Base-by-base conservation (phyloP, 1,284 basidiomycete species). In the Rhodotorula mucilaginosa region DNA sequence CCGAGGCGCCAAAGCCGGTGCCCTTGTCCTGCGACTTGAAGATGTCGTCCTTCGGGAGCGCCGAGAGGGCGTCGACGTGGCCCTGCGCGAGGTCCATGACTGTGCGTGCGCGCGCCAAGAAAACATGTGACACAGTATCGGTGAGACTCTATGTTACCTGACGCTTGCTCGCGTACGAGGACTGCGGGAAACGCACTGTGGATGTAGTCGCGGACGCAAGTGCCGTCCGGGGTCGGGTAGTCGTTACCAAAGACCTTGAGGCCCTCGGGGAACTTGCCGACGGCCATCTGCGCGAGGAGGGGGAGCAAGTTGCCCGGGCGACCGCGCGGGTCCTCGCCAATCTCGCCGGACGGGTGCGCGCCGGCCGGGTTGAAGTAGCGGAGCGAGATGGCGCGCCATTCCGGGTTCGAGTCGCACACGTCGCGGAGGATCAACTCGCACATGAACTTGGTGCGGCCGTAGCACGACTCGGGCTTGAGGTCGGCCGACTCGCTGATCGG, bases 211-310 rank as follows among this genome's bases (percentile, higher is more conserved):
- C 97, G 91, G 46, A 97, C 92, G 79, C 94, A 97, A 8, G 94
- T 98, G 23, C 96, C 96, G 81, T 99, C 96, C 52, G 87, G 88
- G 3, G 96, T 99, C 44, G 95, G 94, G 82, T 97, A 99, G 83
- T 99, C 94, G 81, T 97, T 93, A 62, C 97, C 97, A 80, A 98
- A 99, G 19, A 99, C 92, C 81, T 94, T 91, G 69, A 99, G 84
- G 12, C 87, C 88, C 15, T 87, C 83, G 75, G 90, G 88, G 78
- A 95, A 88, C 74, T 93, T 89, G 57, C 97, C 97, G 66, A 94
- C 85, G 4, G 97, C 95, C 87, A 99, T 98, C 70, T 97, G 94
- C 7, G 94, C 91, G 57, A 99, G 88, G 13, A 99, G 84, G 19
- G 97, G 97, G 49, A 99, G 84, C 46, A 99, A 86, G 82, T 99